phyloP scores from a whole-genome alignment of 208 protist species.

The Leishmania aethiopica region DNA sequence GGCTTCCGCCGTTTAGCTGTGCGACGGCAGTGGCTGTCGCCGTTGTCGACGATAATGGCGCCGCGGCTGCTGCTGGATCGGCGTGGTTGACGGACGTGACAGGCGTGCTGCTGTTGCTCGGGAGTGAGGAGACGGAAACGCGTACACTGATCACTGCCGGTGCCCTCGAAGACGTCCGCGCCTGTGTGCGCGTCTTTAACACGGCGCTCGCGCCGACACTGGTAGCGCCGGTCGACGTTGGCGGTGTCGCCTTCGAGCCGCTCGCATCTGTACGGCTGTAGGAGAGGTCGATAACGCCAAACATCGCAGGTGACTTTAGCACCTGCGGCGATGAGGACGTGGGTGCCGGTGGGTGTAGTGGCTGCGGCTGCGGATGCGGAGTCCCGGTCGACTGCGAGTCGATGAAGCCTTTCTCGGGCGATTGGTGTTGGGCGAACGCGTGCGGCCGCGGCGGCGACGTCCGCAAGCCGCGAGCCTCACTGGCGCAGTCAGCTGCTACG shows the following conservation, averaged over 20 bases:
- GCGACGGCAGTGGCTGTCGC: not conserved
- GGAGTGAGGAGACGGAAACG: not conserved
- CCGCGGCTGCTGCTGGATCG: not conserved
- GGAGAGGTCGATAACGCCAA: constrained; percentile 34
- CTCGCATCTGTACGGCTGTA: constrained; percentile 12
- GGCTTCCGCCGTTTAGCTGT: not conserved
- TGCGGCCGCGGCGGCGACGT: constrained; percentile 14
- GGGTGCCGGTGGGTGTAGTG: not conserved
- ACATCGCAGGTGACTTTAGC: constrained; percentile 28
- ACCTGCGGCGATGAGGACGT: not conserved
- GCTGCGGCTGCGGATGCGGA: not conserved
- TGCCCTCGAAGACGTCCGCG: constrained; percentile 2
- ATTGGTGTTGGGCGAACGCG: not conserved
- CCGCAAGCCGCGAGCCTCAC: not conserved
- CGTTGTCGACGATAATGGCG: not conserved
- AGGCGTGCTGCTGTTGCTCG: not conserved
- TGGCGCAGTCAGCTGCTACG: not conserved
- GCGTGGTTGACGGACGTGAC: not conserved
- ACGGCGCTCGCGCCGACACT: not conserved
- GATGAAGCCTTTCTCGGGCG: not conserved
- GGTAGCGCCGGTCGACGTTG: not conserved
- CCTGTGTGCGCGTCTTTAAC: not conserved
- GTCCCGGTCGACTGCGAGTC: constrained; percentile 5
- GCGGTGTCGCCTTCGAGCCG: not conserved
- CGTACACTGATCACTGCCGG: constrained; percentile 2